Conservation (phyloP, 768 basidiomycete genomes). For the Dentipellis fragilis region DNA sequence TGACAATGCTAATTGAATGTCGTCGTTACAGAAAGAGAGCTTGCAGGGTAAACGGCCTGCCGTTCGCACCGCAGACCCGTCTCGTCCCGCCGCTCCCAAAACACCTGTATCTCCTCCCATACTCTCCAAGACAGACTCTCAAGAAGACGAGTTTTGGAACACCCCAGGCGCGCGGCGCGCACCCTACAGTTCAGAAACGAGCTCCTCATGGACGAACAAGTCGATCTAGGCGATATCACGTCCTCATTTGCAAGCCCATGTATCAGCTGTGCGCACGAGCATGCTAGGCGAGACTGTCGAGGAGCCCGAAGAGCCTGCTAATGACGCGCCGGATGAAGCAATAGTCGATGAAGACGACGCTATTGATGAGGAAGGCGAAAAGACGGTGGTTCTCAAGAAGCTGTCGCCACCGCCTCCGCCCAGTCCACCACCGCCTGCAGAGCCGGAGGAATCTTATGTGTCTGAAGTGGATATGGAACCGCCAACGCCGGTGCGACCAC, state of each 20-base stretch:
- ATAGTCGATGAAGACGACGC: slow-evolving; percentile 8
- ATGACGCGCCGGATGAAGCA: slow-evolving; percentile 3
- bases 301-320: background rate
- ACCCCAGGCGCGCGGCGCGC: slow-evolving; percentile 46
- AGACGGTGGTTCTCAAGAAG: slow-evolving; percentile 22
- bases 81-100: slow-evolving; percentile 8
- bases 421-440: background rate
- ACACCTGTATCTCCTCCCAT: slow-evolving; percentile 16
- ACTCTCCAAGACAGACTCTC: slow-evolving; percentile 17
- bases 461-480: slow-evolving; percentile 1
- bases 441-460: background rate
- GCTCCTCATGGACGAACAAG: slow-evolving; percentile 50
- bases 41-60: slow-evolving; percentile 14
- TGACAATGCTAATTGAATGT: background rate
- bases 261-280: slow-evolving; percentile 14
- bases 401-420: slow-evolving; percentile 19
- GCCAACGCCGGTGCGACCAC: background rate
- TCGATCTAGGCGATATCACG: slow-evolving; percentile 37
- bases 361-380: slow-evolving; percentile 18
- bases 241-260: slow-evolving; percentile 34
- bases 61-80: background rate
- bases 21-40: slow-evolving; percentile 19
- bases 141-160: slow-evolving; percentile 56
- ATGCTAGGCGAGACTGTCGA: background rate
- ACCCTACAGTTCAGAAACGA: slow-evolving; percentile 56